Percentiles rank a stretch among this genome's conserved stretches.
Conservation (phyloP, 192 early-diverging fungal species). For the Thamnidium elegans region DNA sequence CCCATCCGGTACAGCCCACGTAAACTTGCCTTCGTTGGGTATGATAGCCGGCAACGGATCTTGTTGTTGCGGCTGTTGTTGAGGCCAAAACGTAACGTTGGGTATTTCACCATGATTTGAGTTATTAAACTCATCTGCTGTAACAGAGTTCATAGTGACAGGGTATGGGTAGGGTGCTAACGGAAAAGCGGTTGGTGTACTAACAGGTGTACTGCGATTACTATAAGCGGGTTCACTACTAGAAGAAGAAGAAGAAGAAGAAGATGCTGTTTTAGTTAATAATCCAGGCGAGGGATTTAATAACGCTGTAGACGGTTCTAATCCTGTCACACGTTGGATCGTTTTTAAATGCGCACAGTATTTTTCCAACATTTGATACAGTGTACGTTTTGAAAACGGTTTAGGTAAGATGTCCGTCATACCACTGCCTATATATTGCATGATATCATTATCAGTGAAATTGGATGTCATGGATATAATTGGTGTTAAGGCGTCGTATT, state of each 20-base stretch:
- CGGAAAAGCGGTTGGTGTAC: constrained; percentile 7
- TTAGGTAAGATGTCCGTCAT: constrained; percentile 78
- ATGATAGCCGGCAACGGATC: constrained; percentile 7
- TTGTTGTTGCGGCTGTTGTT: constrained; percentile 8
- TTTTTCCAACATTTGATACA: constrained; percentile 55
- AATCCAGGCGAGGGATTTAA: too few species aligned
- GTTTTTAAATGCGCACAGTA: constrained; percentile 52
- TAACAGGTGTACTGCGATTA: background rate
- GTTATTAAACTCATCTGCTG: background rate
- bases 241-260: background rate
- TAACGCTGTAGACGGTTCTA: constrained; percentile 5
- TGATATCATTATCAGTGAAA: constrained; percentile 60
- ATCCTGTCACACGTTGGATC: constrained; percentile 34
- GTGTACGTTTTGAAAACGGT: constrained; percentile 55
- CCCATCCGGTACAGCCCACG: background rate
- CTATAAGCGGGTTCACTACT: background rate
- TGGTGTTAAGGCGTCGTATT: constrained; percentile 66
- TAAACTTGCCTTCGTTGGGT: constrained; percentile 12
- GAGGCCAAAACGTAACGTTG: constrained; percentile 16
- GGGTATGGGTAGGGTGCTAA: constrained; percentile 16
- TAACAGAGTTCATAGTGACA: constrained; percentile 13
- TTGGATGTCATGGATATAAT: constrained; percentile 79
- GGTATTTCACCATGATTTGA: constrained; percentile 4
- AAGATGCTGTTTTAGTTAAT: too few species aligned
- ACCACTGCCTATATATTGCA: constrained; percentile 63